Evolutionary conservation across 352 stramenopile species (phyloP), one percentile per base, ranked within the genome.

Genomic region (Porosira glacialis): DNA sequence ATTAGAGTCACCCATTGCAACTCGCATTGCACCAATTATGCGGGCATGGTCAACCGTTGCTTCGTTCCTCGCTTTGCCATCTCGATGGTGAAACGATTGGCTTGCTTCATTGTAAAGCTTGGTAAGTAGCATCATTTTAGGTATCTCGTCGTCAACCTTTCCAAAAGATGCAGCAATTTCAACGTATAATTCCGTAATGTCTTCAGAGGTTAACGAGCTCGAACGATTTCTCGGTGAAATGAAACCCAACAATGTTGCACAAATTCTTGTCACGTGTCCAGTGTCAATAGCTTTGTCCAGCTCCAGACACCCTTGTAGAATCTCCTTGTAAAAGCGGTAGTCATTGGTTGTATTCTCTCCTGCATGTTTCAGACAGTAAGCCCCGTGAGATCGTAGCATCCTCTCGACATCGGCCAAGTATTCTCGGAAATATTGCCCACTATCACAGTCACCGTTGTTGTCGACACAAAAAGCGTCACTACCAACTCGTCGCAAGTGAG

Each of bases 71-170:
- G 35, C 31, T 45, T 62, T 62, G 3, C 36, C 28, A n/a, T 65
- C 49, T n/a, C n/a, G n/a, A n/a, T n/a, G n/a, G n/a, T n/a, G n/a
- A 57, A 82, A 82, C 17, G 78, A 82, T 30, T 51, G 43, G 13
- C 45, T 63, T 7, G 73, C 73, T 55, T 70, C 68, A 21, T 82
- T 56, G 15, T 44, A 78, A 4, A 82, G 38, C 33, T 47, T 64
- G n/a, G 55, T 82, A 0, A 82, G 52, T 15, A 68, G 31, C 30
- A 67, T 57, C 28, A 69, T 75, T 36, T 53, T 69, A 41, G 75
- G 66, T 24, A 64, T 28, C 26, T 52, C 53, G 51, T 65, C 51
- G 21, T 70, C 56, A 22, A 43, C 41, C 2, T 26, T 71, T 1
- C 67, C 38, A 19, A 19, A 21, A 27, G 72, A 13, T 6, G 45